Conservation (phyloP, 345 rosid genomes). For the Citrus reticulata region DNA sequence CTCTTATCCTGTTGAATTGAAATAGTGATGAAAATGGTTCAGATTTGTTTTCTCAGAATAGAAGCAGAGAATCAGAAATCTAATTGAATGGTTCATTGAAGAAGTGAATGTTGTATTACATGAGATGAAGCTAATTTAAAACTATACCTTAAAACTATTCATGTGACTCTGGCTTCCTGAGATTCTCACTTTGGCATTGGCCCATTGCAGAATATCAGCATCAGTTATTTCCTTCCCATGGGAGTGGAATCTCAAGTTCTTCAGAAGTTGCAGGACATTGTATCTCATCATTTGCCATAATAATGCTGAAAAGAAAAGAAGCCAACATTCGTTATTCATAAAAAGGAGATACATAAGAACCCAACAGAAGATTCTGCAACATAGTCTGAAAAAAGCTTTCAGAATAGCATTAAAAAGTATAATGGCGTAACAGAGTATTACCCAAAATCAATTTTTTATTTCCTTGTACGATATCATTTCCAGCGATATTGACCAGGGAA, state of each 20-base stretch:
- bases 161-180: conserved; percentile 70
- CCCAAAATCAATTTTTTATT: conserved; percentile 91
- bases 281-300: conserved; percentile 96
- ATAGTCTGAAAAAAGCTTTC: background rate
- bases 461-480: conserved; percentile 93
- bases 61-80: background rate
- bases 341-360: background rate
- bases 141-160: conserved; percentile 82
- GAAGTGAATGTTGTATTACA: background rate
- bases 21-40: background rate
- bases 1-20: conserved; percentile 65
- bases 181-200: conserved; percentile 67
- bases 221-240: conserved; percentile 84
- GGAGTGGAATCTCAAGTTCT: conserved; percentile 86
- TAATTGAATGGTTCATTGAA: background rate
- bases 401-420: background rate
- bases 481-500: conserved; percentile 94
- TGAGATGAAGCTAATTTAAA: background rate
- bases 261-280: conserved; percentile 89
- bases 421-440: conserved; percentile 22
- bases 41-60: background rate
- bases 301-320: conserved; percentile 51
- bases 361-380: background rate
- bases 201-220: conserved; percentile 88
- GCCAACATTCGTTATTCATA: background rate